Conservation (phyloP, 1,139 yeast species). For the Blastobotrys indianensis region DNA sequence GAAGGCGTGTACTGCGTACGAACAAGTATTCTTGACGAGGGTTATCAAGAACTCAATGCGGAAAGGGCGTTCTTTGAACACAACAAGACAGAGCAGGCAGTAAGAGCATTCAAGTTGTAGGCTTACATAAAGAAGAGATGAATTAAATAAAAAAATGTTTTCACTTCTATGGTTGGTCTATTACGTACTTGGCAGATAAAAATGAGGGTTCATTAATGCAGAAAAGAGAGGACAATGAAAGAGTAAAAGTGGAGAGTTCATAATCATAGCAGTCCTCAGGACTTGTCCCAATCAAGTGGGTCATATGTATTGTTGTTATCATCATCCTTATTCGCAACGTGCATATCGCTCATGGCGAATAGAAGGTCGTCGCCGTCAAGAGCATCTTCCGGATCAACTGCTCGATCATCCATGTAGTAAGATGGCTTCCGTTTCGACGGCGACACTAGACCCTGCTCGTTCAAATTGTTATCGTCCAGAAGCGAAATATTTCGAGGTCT, state of each 20-base stretch:
- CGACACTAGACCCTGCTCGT: not conserved
- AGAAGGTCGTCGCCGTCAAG: conserved; percentile 76
- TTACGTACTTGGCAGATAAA: not conserved
- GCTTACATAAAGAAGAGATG: not conserved
- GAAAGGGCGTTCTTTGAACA: conserved; percentile 9
- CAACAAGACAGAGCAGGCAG: conserved; percentile 6
- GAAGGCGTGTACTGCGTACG: conserved; percentile 25
- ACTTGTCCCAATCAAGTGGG: not conserved
- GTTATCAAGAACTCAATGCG: conserved; percentile 6
- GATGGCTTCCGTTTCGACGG: conserved; percentile 1
- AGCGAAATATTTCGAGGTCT: not conserved
- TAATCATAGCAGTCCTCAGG: not conserved
- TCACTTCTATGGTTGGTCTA: not conserved
- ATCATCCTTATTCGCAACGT: conserved; percentile 24
- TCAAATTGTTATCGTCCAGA: not conserved
- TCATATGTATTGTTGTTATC: too few relatives aligned
- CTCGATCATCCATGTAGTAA: not conserved
- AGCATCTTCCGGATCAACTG: conserved; percentile 30
- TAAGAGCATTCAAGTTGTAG: too few relatives aligned
- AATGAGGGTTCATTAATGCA: too few relatives aligned
- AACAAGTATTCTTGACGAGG: conserved; percentile 24
- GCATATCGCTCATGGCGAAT: conserved; percentile 90
- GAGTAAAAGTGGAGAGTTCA: not conserved
- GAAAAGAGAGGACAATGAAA: not conserved
- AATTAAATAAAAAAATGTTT: not conserved